phyloP scores from a whole-genome alignment of 768 basidiomycete genomes.

The Auriculariales sp. region DNA sequence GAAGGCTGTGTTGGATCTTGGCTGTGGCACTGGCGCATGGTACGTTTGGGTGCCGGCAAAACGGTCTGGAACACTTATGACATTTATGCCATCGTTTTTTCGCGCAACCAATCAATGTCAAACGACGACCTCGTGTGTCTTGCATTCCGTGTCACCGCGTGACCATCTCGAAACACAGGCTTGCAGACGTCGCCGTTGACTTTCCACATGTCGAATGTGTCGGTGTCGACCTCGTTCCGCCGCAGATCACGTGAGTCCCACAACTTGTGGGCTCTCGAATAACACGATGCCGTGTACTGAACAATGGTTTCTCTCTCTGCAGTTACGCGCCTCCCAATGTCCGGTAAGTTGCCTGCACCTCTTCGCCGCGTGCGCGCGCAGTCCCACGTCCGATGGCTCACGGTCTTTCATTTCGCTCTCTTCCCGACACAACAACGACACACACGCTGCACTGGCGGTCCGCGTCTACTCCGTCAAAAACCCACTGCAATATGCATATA shows the following conservation, averaged over 20 bases:
- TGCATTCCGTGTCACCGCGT: too few relatives aligned
- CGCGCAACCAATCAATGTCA: neutral
- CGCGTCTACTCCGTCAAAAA: too few relatives aligned
- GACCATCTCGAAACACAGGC: constrained; percentile 35
- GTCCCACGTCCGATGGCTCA: neutral
- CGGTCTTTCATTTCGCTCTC: neutral
- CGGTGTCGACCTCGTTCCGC: constrained; percentile 68
- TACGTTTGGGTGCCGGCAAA: too few relatives aligned
- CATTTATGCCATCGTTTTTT: neutral
- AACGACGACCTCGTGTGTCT: too few relatives aligned
- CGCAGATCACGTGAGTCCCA: constrained; percentile 49
- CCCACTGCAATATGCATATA: too few relatives aligned
- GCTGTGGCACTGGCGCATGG: constrained; percentile 73
- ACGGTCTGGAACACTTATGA: constrained; percentile 2
- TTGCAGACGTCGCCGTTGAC: constrained; percentile 57
- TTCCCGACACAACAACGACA: too few relatives aligned
- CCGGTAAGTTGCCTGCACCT: neutral
- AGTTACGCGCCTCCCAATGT: neutral
- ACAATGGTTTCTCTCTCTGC: neutral
- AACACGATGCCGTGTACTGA: neutral
- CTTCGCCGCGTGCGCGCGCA: too few relatives aligned
- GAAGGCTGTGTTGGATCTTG: constrained; percentile 58
- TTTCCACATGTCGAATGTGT: constrained; percentile 56
- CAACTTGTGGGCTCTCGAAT: constrained; percentile 4
- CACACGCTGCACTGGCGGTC: too few relatives aligned